These are phyloP conservation scores for Saturnispora mendoncae DNA, from an alignment of 805 yeast genomes.

Conservation along the genomic window DNA sequence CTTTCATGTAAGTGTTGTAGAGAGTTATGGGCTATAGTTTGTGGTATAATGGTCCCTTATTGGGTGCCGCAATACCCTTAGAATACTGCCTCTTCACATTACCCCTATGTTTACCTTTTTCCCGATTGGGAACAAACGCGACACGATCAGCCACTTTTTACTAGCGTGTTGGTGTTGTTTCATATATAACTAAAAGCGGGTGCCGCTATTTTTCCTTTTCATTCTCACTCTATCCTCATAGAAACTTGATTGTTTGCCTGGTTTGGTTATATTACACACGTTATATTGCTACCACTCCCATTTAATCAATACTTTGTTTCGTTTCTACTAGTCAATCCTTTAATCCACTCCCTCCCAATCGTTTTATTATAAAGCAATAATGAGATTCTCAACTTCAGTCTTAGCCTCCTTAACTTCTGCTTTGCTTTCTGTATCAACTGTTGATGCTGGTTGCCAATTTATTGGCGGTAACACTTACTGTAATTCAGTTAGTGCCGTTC, in stretches of 20 bases:
- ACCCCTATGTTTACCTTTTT: background rate
- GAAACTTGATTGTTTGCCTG: background rate
- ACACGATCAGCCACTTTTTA: conserved; percentile 2
- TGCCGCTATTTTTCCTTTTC: background rate
- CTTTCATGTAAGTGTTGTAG: too few species aligned
- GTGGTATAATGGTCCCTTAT: too few species aligned
- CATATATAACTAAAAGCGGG: background rate
- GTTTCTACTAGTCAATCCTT: too few species aligned
- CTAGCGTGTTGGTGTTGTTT: background rate
- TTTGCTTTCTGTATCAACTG: conserved; percentile 18
- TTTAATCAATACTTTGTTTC: too few species aligned
- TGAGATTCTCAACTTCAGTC: conserved; percentile 14
- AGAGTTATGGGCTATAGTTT: too few species aligned
- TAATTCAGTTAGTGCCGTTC: conserved; percentile 47
- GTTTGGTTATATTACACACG: too few species aligned
- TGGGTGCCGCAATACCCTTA: too few species aligned
- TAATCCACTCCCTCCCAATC: too few species aligned
- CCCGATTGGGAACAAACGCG: background rate
- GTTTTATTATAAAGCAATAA: conserved; percentile 1
- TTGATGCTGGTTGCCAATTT: conserved; percentile 24
- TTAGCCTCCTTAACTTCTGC: conserved; percentile 11
- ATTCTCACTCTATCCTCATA: background rate
- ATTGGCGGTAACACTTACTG: conserved; percentile 82
- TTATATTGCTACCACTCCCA: too few species aligned
- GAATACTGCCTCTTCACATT: background rate